phyloP scores from a whole-genome alignment of 805 yeast species.

The Schizosaccharomyces osmophilus region DNA sequence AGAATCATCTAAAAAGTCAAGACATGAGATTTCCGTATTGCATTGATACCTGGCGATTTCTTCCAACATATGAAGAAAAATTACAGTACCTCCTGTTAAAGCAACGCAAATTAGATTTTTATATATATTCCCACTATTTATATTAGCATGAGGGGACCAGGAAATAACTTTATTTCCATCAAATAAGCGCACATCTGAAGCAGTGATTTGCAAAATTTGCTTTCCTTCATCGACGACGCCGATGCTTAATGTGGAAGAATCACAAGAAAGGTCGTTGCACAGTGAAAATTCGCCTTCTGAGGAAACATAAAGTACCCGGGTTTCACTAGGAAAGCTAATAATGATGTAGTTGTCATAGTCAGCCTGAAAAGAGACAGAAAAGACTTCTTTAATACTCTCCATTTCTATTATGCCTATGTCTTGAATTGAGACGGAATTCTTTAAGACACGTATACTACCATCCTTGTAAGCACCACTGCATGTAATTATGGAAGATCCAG shows the following conservation, averaged over 20 bases:
- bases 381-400: conserved; percentile 6
- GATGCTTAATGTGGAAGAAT: not conserved
- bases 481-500: conserved; percentile 5
- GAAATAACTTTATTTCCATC: not conserved
- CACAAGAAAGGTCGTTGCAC: conserved; percentile 1
- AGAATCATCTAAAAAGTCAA: not conserved
- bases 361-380: conserved; percentile 3
- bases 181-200: not conserved
- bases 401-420: conserved; percentile 5
- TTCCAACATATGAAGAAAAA: not conserved
- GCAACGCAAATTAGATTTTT: not conserved
- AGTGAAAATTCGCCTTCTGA: conserved; percentile 2
- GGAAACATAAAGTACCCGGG: conserved; percentile 5
- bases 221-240: not conserved
- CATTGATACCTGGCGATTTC: not conserved
- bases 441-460: conserved; percentile 7
- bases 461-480: conserved; percentile 10
- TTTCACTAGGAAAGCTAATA: conserved; percentile 6
- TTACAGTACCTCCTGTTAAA: not conserved
- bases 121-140: not conserved
- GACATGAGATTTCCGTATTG: not conserved
- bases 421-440: conserved; percentile 8
- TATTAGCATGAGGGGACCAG: not conserved
- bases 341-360: conserved; percentile 3
- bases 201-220: not conserved